These are phyloP conservation scores for Lepiota venenata DNA, from an alignment of 768 basidiomycete species.

Conservation along the genomic window DNA sequence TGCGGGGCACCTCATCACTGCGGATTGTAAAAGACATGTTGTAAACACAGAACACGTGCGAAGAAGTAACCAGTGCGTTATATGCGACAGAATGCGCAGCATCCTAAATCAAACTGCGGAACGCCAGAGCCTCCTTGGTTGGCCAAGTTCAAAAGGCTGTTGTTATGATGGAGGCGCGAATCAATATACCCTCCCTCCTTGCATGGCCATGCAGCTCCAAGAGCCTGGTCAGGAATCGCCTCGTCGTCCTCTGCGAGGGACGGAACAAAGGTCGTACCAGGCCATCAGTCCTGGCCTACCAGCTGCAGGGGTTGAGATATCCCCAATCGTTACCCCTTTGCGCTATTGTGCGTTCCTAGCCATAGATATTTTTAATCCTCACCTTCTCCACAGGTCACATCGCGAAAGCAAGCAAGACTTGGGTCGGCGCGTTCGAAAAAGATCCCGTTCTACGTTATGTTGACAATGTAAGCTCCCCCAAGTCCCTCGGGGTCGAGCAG, in stretches of 20 bases:
- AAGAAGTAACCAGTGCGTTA: too few species aligned
- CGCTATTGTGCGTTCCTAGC: background rate
- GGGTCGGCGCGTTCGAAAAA: slow-evolving; percentile 16
- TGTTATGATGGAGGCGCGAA: background rate
- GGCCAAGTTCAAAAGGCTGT: background rate
- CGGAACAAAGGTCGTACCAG: background rate
- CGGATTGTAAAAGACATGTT: too few species aligned
- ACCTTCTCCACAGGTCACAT: slow-evolving; percentile 16
- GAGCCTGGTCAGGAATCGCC: background rate
- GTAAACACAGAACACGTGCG: too few species aligned
- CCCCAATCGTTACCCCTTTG: slow-evolving; percentile 13
- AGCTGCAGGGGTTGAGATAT: slow-evolving; percentile 1
- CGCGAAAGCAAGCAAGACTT: slow-evolving; percentile 21
- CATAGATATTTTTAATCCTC: background rate
- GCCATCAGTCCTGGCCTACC: background rate
- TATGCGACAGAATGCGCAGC: slow-evolving; percentile 2
- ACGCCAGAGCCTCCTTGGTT: background rate
- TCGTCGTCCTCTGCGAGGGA: background rate
- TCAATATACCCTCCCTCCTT: background rate
- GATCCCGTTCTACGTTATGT: slow-evolving; percentile 20
- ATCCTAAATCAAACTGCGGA: slow-evolving; percentile 7
- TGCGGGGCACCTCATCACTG: background rate
- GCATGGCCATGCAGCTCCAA: background rate
- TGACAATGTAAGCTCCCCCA: slow-evolving; percentile 13
- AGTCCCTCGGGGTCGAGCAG: background rate